Base-by-base conservation (phyloP, 2,329 filamentous ascomycete species). In the Penicillium sclerotiorum region DNA sequence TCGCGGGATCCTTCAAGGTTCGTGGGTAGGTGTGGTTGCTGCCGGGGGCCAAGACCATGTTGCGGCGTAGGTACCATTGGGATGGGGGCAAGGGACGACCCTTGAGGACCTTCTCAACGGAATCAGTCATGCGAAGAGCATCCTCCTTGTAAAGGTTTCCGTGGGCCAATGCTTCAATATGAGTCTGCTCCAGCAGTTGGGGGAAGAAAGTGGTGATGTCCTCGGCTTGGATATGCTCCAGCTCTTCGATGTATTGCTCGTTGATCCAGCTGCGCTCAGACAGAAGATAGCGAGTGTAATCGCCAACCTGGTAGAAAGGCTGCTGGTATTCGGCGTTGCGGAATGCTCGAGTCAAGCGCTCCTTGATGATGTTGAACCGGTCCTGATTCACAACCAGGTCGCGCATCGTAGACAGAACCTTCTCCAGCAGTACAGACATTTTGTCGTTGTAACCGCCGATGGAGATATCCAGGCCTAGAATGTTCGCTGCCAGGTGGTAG, bases 391-490 rank as follows among this genome's bases (percentile, higher is more conserved):
- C 81, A 30, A 91, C 84, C 5, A 97, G 77, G 61, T 96, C 89
- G 43, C 89, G 85, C 80, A 96, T 89, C 8, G 88, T 91, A 11
- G 85, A 74, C 21, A 96, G 77, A 4, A 97, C 89, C 67, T 96
- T 94, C 66, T 97, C 90, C 39, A 99, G 73, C 20, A 99, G 80
- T 0, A 96, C 90, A 0, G 88, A 79, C 64, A 99, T 84, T 76
- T 99, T 99, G 72, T 99, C 94, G 61, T 96, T 99, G 75, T 97
- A 99, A 0, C 94, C 94, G 22, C 85, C 86, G 3, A 97, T 82
- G 12, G 88, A 85, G 33, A 97, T 76, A 50, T 89, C 86, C 23
- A 97, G 68, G 0, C 92, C 92, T 25, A 85, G 81, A 4, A 82
- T 80, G 63, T 89, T 87, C 21, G 87, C 81, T 4, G 79, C 78